phyloP scores from a whole-genome alignment of 1,284 basidiomycete species.

The Porogramme epimiltina region DNA sequence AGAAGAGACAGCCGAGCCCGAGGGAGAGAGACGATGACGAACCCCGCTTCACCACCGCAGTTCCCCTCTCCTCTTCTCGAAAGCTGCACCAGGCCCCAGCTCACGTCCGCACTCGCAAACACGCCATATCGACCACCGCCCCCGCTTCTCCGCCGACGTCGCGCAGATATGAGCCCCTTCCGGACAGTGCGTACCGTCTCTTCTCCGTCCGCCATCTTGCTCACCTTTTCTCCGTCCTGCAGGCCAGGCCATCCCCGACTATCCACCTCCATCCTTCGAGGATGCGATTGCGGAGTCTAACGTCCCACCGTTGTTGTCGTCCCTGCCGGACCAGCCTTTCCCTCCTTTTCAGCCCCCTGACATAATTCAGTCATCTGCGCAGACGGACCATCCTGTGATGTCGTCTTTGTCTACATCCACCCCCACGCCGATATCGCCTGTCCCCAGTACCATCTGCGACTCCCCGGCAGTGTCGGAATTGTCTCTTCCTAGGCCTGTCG shows the following conservation, averaged over 20 bases:
- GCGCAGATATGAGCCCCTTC: slow-evolving; percentile 11
- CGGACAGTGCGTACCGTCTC: slow-evolving; percentile 19
- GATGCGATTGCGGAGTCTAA: slow-evolving; percentile 44
- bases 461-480: slow-evolving; percentile 12
- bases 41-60: slow-evolving; percentile 38
- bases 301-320: slow-evolving; percentile 1
- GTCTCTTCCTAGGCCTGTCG: slow-evolving; percentile 5
- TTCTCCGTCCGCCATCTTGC: background rate
- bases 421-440: slow-evolving; percentile 4
- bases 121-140: slow-evolving; percentile 20
- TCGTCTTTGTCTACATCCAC: background rate
- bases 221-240: background rate
- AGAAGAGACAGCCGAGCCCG: slow-evolving; percentile 14
- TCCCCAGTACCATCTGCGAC: background rate
- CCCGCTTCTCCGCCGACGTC: slow-evolving; percentile 7
- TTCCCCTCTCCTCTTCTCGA: slow-evolving; percentile 29
- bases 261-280: slow-evolving; percentile 60
- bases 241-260: slow-evolving; percentile 48
- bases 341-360: background rate
- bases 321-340: background rate
- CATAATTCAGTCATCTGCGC: background rate
- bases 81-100: slow-evolving; percentile 29
- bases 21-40: slow-evolving; percentile 28
- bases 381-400: background rate
- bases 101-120: slow-evolving; percentile 27